phyloP scores from a whole-genome alignment of 2,329 filamentous ascomycete genomes.

The Simplicillium aogashimaense region DNA sequence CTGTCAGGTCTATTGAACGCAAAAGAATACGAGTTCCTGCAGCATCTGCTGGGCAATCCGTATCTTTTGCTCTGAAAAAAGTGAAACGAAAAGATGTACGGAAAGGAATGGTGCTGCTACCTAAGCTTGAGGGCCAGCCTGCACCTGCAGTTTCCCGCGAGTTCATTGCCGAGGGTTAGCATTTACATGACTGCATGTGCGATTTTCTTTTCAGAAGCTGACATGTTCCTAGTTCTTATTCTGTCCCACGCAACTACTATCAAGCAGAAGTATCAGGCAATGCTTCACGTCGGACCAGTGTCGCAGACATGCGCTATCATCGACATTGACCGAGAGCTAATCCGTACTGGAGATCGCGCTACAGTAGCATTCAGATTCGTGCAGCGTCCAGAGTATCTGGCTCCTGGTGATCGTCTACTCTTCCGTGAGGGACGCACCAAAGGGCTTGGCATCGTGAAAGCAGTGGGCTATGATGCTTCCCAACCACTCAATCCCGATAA shows the following conservation, averaged over 20 bases:
- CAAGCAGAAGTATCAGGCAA: constrained; percentile 92
- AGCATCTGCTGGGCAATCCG: constrained; percentile 84
- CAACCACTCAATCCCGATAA: too few relatives aligned
- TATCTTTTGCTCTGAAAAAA: constrained; percentile 81
- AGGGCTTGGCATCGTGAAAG: constrained; percentile 88
- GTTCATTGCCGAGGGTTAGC: constrained; percentile 65
- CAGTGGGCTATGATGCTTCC: constrained; percentile 70
- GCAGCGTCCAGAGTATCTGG: constrained; percentile 85
- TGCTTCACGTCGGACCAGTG: constrained; percentile 92
- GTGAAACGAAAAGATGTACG: constrained; percentile 84
- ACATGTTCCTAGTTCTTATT: constrained; percentile 59
- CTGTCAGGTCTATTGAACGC: constrained; percentile 84
- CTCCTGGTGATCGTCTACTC: constrained; percentile 76
- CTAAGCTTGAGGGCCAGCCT: constrained; percentile 65
- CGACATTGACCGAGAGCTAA: constrained; percentile 91
- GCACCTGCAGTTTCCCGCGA: constrained; percentile 62
- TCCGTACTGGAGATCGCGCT: constrained; percentile 89
- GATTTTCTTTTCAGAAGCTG: constrained; percentile 5
- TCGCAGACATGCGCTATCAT: constrained; percentile 96
- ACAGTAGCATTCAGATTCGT: constrained; percentile 91
- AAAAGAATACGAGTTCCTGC: constrained; percentile 85
- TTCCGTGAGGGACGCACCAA: constrained; percentile 95
- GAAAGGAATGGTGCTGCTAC: constrained; percentile 95
- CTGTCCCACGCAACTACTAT: constrained; percentile 95
- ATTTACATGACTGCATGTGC: neutral